Conservation (phyloP, 805 yeast species). For the Kodamaea lidongshanica region DNA sequence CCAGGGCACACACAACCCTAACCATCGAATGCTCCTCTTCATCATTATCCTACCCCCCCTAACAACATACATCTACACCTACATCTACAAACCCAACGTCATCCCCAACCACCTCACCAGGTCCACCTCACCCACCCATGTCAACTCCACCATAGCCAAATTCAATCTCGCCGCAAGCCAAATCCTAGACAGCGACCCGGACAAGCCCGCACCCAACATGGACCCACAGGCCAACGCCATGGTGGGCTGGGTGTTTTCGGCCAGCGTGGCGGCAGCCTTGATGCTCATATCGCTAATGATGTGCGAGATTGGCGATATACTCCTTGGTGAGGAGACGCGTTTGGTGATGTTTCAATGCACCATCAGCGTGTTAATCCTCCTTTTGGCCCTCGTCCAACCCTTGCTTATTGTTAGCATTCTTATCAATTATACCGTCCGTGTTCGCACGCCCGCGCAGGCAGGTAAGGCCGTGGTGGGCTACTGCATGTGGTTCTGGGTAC, state of each 20-base stretch:
- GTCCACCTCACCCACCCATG: conserved; percentile 15
- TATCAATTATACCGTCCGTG: conserved; percentile 17
- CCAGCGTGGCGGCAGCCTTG: conserved; percentile 19
- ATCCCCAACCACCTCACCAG: conserved; percentile 20
- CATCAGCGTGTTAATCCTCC: conserved; percentile 31
- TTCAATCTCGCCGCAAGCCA: conserved; percentile 5
- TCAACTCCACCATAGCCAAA: conserved; percentile 16
- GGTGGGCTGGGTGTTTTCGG: conserved; percentile 25
- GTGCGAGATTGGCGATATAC: conserved; percentile 27
- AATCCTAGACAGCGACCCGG: not conserved
- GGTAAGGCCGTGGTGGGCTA: conserved; percentile 11
- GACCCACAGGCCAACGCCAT: conserved; percentile 1
- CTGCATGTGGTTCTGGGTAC: conserved; percentile 27
- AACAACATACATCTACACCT: conserved; percentile 16
- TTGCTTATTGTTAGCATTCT: conserved; percentile 28
- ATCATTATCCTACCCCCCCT: conserved; percentile 3
- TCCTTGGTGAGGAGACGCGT: conserved; percentile 18
- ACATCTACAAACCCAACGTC: conserved; percentile 20
- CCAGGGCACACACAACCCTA: no score
- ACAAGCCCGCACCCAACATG: not conserved
- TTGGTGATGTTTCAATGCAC: conserved; percentile 34
- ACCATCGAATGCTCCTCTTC: no score
- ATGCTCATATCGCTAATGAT: conserved; percentile 27
- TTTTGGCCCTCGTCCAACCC: conserved; percentile 42
- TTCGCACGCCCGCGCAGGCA: not conserved